phyloP scores from a whole-genome alignment of 495 filamentous ascomycete genomes.

The Penicillium bialowiezense region DNA sequence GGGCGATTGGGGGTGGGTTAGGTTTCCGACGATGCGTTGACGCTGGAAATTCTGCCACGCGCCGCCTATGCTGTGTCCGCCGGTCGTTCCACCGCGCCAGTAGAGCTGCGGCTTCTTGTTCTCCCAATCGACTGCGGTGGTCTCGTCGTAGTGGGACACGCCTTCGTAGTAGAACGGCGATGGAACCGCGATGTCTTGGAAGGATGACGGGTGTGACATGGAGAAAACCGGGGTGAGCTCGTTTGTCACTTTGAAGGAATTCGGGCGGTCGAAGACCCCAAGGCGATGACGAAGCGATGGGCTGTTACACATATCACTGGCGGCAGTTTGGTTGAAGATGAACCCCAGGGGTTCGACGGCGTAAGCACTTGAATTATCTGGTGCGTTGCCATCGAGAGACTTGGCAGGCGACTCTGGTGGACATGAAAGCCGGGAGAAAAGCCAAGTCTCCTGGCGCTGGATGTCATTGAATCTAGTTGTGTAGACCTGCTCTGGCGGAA shows the following conservation, averaged over 20 bases:
- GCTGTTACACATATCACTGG: constrained; percentile 14
- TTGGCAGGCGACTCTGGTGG: constrained; percentile 11
- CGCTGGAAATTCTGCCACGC: constrained; percentile 12
- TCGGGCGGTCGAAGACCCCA: constrained; percentile 11
- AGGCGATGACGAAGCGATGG: constrained; percentile 16
- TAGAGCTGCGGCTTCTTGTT: constrained; percentile 26
- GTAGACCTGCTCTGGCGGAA: not conserved
- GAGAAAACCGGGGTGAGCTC: constrained; percentile 17
- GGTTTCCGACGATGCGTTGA: constrained; percentile 12
- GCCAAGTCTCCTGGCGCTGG: constrained; percentile 18
- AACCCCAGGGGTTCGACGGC: constrained; percentile 12
- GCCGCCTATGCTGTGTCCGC: constrained; percentile 22
- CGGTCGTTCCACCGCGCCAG: constrained; percentile 46
- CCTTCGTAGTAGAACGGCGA: constrained; percentile 12
- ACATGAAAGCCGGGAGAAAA: constrained; percentile 12
- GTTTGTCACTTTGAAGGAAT: constrained; percentile 13
- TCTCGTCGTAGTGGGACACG: constrained; percentile 1
- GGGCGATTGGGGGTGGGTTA: constrained; percentile 8
- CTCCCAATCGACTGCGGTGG: constrained; percentile 10
- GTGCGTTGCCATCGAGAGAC: constrained; percentile 6
- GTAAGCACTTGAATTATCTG: constrained; percentile 9
- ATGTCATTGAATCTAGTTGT: constrained; percentile 12
- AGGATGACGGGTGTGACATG: constrained; percentile 14
- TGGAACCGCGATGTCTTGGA: constrained; percentile 16
- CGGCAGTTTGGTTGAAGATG: constrained; percentile 15